Base-by-base conservation (phyloP, 2,329 filamentous ascomycete genomes). In the Trichoderma brevicompactum region DNA sequence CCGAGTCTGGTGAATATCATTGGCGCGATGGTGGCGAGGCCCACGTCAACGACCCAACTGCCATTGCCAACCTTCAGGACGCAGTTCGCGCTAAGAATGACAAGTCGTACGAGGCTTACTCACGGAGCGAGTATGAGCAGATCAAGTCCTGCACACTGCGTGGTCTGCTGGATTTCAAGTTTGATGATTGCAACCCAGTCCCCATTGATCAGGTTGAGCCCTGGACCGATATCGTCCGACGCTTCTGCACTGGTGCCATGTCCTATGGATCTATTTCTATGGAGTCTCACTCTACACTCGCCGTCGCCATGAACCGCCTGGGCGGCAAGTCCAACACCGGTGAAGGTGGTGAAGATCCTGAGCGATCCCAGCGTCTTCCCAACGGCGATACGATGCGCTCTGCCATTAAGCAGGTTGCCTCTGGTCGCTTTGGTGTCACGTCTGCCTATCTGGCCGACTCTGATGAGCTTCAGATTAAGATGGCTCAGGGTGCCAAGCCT, bases 261-360 rank as follows among this genome's bases (percentile, higher is more conserved):
- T 98, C 94, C 2, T 98, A 98, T 75, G 94, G 94, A 54, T 97
- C 94, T 46, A 98, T 98, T 73, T 97, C 94, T 6, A 97, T 97
- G 92, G 94, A 98, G 78, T 94, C 94, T 61, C 94, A 98, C 81
- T 97, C 94, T 17, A 97, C 94, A 12, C 83, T 98, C 55, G 94
- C 94, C 70, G 90, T 98, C 64, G 94, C 94, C 69, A 97, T 98
- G 94, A 98, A 98, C 81, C 87, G 94, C 71, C 86, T 98, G 46
- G 94, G 94, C 46, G 94, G 94, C 73, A 98, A 97, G 81, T 97
- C 94, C 46, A 98, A 98, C 83, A 97, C 94, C 58, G 94, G 94
- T 74, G 94, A 98, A 81, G 94, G 94, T 85, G 94, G 94, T 79
- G 94, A 98, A 79, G 94, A 97, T 72, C 89, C 93, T 12, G 94